Evolutionary conservation across 2,329 filamentous ascomycete genomes (phyloP).

Genomic region (Phaeophleospora eucalypticola): DNA sequence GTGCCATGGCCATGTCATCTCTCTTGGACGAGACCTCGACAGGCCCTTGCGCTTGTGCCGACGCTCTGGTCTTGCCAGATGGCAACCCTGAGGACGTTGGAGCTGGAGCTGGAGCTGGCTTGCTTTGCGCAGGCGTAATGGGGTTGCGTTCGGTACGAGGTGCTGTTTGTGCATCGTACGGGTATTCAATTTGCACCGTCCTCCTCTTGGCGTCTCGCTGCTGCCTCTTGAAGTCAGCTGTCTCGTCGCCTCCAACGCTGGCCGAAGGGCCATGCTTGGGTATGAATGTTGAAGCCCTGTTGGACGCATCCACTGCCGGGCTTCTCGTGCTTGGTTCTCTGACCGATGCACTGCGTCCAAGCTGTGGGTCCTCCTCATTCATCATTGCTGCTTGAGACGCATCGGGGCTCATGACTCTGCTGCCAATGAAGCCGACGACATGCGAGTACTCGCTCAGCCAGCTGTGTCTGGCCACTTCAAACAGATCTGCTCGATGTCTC

Average conservation of each 20-base stretch:
- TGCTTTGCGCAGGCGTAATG: background rate
- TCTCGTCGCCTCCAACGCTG: slow-evolving; percentile 22
- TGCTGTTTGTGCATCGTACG: slow-evolving; percentile 71
- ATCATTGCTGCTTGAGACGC: slow-evolving; percentile 72
- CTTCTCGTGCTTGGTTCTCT: slow-evolving; percentile 66
- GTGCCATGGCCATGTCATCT: slow-evolving; percentile 28
- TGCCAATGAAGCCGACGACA: slow-evolving; percentile 94
- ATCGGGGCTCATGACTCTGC: slow-evolving; percentile 83
- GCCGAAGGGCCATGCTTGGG: slow-evolving; percentile 20
- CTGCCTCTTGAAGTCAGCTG: slow-evolving; percentile 20
- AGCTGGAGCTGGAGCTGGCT: slow-evolving; percentile 12
- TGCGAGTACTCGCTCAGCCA: slow-evolving; percentile 98
- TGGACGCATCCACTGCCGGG: slow-evolving; percentile 17
- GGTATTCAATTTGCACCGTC: slow-evolving; percentile 94
- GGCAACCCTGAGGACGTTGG: slow-evolving; percentile 4
- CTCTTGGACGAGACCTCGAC: slow-evolving; percentile 36
- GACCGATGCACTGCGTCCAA: slow-evolving; percentile 87
- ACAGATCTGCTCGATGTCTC: slow-evolving; percentile 87
- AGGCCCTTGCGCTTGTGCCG: slow-evolving; percentile 54
- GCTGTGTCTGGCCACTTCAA: slow-evolving; percentile 95
- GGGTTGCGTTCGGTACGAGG: slow-evolving; percentile 59
- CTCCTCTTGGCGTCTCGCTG: slow-evolving; percentile 81
- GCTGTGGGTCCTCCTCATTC: slow-evolving; percentile 53
- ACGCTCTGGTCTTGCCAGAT: slow-evolving; percentile 44
- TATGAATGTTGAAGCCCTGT: slow-evolving; percentile 8